Conservation (phyloP, 2,329 filamentous ascomycete genomes). For the Alternaria brassicicola region DNA sequence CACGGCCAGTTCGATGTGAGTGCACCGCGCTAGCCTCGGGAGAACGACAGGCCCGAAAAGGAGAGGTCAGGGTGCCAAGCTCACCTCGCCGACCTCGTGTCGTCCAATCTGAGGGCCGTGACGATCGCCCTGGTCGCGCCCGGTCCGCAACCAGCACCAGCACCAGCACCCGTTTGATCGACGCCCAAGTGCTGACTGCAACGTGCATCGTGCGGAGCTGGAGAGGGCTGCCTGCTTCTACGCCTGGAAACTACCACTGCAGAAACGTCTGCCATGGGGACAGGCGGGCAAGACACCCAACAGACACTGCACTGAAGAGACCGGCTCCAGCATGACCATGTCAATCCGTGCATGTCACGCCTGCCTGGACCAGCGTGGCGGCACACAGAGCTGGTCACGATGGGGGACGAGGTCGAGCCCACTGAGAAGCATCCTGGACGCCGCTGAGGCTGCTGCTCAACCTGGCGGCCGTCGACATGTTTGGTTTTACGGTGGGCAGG, state of each 20-base stretch:
- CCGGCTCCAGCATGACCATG: not conserved
- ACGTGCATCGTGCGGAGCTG: slow-evolving; percentile 41
- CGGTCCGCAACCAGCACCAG: slow-evolving; percentile 42
- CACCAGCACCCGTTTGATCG: slow-evolving; percentile 50
- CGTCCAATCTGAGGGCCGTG: slow-evolving; percentile 33
- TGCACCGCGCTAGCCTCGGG: slow-evolving; percentile 24
- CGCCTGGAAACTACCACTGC: slow-evolving; percentile 6
- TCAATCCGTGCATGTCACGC: slow-evolving; percentile 17
- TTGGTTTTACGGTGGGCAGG: slow-evolving; percentile 35
- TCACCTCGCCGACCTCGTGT: slow-evolving; percentile 47
- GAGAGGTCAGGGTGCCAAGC: slow-evolving; percentile 35
- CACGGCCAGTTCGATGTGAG: slow-evolving; percentile 7
- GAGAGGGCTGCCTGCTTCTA: slow-evolving; percentile 10
- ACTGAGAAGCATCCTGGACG: slow-evolving; percentile 7
- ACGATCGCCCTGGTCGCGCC: slow-evolving; percentile 43
- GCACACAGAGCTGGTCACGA: slow-evolving; percentile 14
- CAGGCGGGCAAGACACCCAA: not conserved
- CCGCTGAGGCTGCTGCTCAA: slow-evolving; percentile 18
- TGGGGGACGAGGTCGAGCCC: slow-evolving; percentile 1
- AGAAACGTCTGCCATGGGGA: slow-evolving; percentile 1
- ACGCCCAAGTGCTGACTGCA: slow-evolving; percentile 38
- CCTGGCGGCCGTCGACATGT: slow-evolving; percentile 17
- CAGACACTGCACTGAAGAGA: not conserved
- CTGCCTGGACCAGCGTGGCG: slow-evolving; percentile 23
- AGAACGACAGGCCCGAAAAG: slow-evolving; percentile 38